phyloP scores from a whole-genome alignment of 495 filamentous ascomycete genomes.

The Gamarada debralockiae region DNA sequence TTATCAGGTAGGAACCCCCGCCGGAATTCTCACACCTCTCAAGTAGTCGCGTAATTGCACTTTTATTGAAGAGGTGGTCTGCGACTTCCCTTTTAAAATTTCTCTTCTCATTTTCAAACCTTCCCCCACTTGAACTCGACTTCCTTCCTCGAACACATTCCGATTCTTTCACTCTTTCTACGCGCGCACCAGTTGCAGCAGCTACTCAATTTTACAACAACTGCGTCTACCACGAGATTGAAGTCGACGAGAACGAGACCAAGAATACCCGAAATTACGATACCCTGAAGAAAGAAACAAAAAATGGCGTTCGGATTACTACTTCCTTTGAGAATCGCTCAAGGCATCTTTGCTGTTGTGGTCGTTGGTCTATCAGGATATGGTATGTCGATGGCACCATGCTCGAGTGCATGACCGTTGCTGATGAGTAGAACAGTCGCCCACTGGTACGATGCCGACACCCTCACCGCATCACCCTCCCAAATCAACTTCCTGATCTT shows the following conservation, averaged over 20 bases:
- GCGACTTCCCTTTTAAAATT: too few species aligned
- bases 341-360: conserved; percentile 61
- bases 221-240: neutral
- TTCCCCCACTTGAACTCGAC: too few species aligned
- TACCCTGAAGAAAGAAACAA: neutral
- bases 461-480: conserved; percentile 41
- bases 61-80: too few species aligned
- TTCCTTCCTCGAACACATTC: neutral
- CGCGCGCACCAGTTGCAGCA: conserved; percentile 23
- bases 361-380: conserved; percentile 66
- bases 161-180: conserved; percentile 15
- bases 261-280: conserved; percentile 5
- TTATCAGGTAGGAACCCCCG: too few species aligned
- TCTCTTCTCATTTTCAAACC: too few species aligned
- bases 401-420: neutral
- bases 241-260: neutral
- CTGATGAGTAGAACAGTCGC: conserved; percentile 33
- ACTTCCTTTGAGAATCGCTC: conserved; percentile 31
- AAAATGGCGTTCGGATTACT: conserved; percentile 23
- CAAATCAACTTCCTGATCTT: conserved; percentile 74
- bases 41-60: too few species aligned
- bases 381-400: conserved; percentile 43
- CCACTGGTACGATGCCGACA: conserved; percentile 48
- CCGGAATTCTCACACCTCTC: too few species aligned
- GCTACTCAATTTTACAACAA: conserved; percentile 2